Conservation (phyloP, 2,329 filamentous ascomycete genomes). For the Endocalyx cinctus region DNA sequence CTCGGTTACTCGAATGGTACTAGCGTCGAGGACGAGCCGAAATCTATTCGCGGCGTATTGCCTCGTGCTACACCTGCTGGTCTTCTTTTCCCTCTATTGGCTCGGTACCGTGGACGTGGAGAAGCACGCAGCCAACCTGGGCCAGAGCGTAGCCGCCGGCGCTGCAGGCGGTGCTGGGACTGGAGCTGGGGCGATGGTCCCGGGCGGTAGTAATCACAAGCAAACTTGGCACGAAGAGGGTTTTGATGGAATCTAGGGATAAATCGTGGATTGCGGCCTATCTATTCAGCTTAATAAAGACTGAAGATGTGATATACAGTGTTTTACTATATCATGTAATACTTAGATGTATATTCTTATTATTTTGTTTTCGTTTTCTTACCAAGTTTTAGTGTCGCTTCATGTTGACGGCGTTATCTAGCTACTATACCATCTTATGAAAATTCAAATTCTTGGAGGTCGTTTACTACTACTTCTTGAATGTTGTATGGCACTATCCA, state of each 20-base stretch:
- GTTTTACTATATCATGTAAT: too few species aligned
- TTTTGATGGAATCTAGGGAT: slow-evolving; percentile 40
- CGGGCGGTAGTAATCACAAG: slow-evolving; percentile 30
- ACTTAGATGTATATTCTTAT: too few species aligned
- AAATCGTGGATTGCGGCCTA: neutral
- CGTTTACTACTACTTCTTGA: too few species aligned
- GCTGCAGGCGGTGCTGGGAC: slow-evolving; percentile 31
- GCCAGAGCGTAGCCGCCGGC: slow-evolving; percentile 42
- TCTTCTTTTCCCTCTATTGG: slow-evolving; percentile 85
- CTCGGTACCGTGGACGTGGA: slow-evolving; percentile 66
- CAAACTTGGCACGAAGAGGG: slow-evolving; percentile 63
- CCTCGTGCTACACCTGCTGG: slow-evolving; percentile 78
- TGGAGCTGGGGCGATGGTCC: slow-evolving; percentile 18
- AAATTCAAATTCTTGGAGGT: too few species aligned
- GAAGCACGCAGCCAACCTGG: slow-evolving; percentile 53
- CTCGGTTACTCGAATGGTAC: slow-evolving; percentile 82
- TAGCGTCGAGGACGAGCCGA: slow-evolving; percentile 83
- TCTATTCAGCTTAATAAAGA: too few species aligned
- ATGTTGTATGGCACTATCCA: too few species aligned
- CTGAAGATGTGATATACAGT: too few species aligned
- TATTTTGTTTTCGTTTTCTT: too few species aligned
- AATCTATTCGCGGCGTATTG: slow-evolving; percentile 95
- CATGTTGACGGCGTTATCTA: too few species aligned
- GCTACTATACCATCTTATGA: too few species aligned
- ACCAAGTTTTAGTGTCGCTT: too few species aligned